Conservation (phyloP, 306 rosid species). For the Lathyrus oleraceus region DNA sequence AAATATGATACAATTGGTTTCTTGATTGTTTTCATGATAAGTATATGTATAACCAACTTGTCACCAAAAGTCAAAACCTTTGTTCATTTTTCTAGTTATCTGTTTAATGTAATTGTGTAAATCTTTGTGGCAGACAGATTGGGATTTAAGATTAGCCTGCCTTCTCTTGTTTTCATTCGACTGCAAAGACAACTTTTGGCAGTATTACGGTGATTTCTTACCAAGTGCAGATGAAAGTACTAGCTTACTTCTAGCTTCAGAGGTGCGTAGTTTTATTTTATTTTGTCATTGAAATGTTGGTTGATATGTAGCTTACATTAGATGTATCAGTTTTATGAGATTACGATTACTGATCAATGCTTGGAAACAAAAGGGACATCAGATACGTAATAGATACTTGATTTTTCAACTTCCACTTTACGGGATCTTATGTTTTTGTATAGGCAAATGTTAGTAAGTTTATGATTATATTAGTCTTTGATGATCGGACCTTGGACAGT, state of each 20-base stretch:
- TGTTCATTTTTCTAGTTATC: conserved; percentile 4
- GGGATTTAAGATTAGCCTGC: conserved; percentile 93
- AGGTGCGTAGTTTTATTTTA: conserved; percentile 50
- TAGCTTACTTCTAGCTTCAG: conserved; percentile 84
- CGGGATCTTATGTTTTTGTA: conserved; percentile 11
- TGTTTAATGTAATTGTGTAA: conserved; percentile 36
- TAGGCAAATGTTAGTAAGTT: too few relatives aligned
- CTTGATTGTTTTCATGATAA: conserved; percentile 20
- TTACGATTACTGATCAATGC: not conserved
- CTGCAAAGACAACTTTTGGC: conserved; percentile 88
- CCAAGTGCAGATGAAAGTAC: conserved; percentile 87
- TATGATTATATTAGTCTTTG: too few relatives aligned
- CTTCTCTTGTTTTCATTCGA: conserved; percentile 85
- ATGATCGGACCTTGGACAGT: too few relatives aligned
- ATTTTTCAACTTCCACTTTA: conserved; percentile 29
- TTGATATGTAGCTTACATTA: not conserved
- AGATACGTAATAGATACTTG: conserved; percentile 18
- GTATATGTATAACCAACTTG: not conserved
- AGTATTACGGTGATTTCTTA: conserved; percentile 83
- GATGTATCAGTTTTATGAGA: conserved; percentile 9
- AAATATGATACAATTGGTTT: conserved; percentile 12
- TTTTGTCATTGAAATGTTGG: not conserved
- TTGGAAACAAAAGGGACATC: not conserved
- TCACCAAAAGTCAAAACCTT: not conserved
- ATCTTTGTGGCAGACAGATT: conserved; percentile 88